Percentiles rank a stretch among this genome's conserved stretches.
These are phyloP conservation scores for Neurospora cerealis DNA, from an alignment of 495 filamentous ascomycete genomes.

Conservation along the genomic window DNA sequence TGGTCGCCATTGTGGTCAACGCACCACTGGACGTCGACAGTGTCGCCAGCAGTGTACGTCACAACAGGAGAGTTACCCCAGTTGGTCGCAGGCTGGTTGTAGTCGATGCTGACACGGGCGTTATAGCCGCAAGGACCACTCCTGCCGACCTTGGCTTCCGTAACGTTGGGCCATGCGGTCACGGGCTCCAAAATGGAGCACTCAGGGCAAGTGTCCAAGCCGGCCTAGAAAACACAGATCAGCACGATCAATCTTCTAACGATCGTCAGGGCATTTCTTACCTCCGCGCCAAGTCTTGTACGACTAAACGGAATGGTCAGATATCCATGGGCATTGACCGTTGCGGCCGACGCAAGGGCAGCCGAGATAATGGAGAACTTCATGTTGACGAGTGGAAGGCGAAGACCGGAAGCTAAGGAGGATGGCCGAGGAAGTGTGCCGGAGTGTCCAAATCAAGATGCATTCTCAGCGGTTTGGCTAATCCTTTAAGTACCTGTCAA, in stretches of 20 bases:
- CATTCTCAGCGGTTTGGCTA: background rate
- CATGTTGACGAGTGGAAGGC: conserved; percentile 3
- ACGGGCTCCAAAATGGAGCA: conserved; percentile 50
- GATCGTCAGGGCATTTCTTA: conserved; percentile 8
- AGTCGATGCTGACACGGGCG: conserved; percentile 44
- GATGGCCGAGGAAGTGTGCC: background rate
- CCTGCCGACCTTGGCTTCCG: conserved; percentile 35
- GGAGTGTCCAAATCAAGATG: background rate
- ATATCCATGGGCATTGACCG: conserved; percentile 38
- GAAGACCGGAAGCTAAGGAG: background rate
- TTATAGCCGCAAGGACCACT: conserved; percentile 50
- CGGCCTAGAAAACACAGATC: conserved; percentile 24
- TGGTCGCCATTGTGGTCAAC: conserved; percentile 51
- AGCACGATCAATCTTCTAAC: background rate
- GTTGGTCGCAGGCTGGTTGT: conserved; percentile 36
- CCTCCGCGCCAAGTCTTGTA: conserved; percentile 38
- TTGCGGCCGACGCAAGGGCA: conserved; percentile 5
- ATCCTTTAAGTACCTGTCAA: background rate
- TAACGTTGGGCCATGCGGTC: conserved; percentile 39
- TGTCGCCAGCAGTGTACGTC: conserved; percentile 36
- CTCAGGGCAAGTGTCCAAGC: conserved; percentile 44
- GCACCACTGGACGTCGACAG: conserved; percentile 45
- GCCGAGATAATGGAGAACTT: conserved; percentile 6
- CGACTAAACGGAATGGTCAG: conserved; percentile 37
- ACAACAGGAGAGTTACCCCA: conserved; percentile 39